Evolutionary conservation across 2,329 filamentous ascomycete species (phyloP).

Genomic region (Neonectria sp.): DNA sequence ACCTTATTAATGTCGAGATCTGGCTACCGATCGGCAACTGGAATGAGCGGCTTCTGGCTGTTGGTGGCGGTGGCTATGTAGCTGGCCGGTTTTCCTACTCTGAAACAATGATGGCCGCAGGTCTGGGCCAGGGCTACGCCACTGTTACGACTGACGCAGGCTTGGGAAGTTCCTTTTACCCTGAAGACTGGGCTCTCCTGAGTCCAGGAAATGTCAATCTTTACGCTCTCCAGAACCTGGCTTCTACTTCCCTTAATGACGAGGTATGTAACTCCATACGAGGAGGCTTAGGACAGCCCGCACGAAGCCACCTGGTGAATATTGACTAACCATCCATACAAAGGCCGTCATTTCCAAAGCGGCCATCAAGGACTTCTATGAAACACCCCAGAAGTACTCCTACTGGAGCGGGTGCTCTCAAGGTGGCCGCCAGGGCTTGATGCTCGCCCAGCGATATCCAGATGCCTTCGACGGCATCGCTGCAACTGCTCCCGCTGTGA

Average conservation of each 20-base stretch:
- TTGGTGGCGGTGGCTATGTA: constrained; percentile 32
- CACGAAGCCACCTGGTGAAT: neutral
- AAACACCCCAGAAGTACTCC: constrained; percentile 23
- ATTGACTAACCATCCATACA: neutral
- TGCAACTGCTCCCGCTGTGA: constrained; percentile 24
- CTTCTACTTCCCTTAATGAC: constrained; percentile 25
- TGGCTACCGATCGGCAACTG: constrained; percentile 28
- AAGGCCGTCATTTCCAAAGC: constrained; percentile 28
- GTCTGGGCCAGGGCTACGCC: constrained; percentile 33
- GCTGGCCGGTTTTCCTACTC: constrained; percentile 28
- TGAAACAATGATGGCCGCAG: constrained; percentile 22
- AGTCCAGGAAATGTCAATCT: constrained; percentile 36
- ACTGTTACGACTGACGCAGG: constrained; percentile 34
- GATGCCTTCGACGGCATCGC: constrained; percentile 37
- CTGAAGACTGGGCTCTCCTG: constrained; percentile 25
- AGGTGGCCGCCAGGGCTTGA: constrained; percentile 34
- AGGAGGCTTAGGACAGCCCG: neutral
- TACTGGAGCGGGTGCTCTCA: constrained; percentile 40
- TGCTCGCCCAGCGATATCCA: constrained; percentile 34
- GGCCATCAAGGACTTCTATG: constrained; percentile 27
- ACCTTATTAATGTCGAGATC: constrained; percentile 29
- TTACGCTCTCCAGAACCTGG: constrained; percentile 34
- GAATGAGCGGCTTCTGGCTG: constrained; percentile 30
- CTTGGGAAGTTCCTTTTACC: constrained; percentile 8
- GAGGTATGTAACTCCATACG: constrained; percentile 12